phyloP scores from a whole-genome alignment of 1,139 yeast genomes.

The Magnusiomyces paraingens region DNA sequence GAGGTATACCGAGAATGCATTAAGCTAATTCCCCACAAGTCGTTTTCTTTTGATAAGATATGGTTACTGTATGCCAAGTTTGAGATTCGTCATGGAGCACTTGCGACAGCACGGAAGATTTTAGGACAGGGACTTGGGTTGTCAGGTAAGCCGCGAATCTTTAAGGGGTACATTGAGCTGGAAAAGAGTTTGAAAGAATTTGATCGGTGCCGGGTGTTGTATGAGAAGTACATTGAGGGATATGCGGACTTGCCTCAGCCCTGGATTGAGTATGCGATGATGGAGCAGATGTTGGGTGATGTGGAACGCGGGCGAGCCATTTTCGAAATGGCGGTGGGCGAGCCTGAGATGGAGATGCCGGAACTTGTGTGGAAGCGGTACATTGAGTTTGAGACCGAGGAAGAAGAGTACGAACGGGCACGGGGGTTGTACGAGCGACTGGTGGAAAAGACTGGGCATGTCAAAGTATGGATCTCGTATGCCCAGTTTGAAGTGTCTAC shows the following conservation, averaged over 20 bases:
- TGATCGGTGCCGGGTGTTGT: slow-evolving; percentile 70
- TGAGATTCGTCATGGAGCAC: slow-evolving; percentile 55
- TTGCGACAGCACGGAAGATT: slow-evolving; percentile 55
- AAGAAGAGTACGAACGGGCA: slow-evolving; percentile 50
- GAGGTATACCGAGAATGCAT: slow-evolving; percentile 46
- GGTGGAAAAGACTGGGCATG: slow-evolving; percentile 33
- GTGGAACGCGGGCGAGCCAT: slow-evolving; percentile 58
- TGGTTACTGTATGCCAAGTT: slow-evolving; percentile 73
- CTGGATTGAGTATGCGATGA: slow-evolving; percentile 57
- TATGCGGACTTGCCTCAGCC: slow-evolving; percentile 40
- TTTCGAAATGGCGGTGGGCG: slow-evolving; percentile 45
- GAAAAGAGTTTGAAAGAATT: slow-evolving; percentile 39
- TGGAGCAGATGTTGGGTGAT: slow-evolving; percentile 70
- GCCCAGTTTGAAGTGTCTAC: slow-evolving; percentile 69
- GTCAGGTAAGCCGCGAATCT: slow-evolving; percentile 48
- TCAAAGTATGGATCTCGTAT: slow-evolving; percentile 55
- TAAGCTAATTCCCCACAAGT: slow-evolving; percentile 48
- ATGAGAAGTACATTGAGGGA: slow-evolving; percentile 58
- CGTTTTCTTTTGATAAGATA: slow-evolving; percentile 60
- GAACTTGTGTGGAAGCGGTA: slow-evolving; percentile 44
- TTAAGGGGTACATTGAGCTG: slow-evolving; percentile 54
- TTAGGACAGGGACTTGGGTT: slow-evolving; percentile 69
- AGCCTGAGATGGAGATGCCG: slow-evolving; percentile 32
- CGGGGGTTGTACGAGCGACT: slow-evolving; percentile 46
- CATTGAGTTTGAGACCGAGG: slow-evolving; percentile 56